Conservation (phyloP, 257 asterid genomes). For the Knoxia roxburghii region DNA sequence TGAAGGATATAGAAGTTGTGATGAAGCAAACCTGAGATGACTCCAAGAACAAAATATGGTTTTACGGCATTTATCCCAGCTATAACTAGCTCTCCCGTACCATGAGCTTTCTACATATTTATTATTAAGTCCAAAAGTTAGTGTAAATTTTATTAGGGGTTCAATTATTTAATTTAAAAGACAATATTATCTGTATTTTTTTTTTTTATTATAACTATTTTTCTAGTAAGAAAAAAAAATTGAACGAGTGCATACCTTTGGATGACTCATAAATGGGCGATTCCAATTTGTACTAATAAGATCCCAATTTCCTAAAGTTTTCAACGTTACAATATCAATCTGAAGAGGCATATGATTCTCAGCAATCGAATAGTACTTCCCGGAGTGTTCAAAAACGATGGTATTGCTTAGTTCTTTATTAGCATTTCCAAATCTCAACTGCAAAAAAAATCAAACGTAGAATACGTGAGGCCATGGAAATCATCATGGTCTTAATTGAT, state of each 20-base stretch:
- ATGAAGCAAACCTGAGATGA: constrained; percentile 38
- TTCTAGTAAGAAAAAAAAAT: too few species aligned
- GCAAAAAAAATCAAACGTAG: constrained; percentile 11
- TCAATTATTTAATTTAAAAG: too few species aligned
- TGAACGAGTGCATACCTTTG: constrained; percentile 58
- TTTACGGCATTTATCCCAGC: constrained; percentile 44
- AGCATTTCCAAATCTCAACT: constrained; percentile 51
- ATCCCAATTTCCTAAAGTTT: constrained; percentile 46
- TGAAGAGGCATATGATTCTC: constrained; percentile 58
- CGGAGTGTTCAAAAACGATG: constrained; percentile 46
- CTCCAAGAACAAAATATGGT: constrained; percentile 51
- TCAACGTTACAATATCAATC: constrained; percentile 35
- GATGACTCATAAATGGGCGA: constrained; percentile 58
- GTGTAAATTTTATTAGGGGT: too few species aligned
- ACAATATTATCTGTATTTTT: too few species aligned
- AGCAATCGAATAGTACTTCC: constrained; percentile 41
- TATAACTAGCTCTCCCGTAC: constrained; percentile 44
- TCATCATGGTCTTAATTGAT: too few species aligned
- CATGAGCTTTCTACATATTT: constrained; percentile 39
- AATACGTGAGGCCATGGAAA: too few species aligned
- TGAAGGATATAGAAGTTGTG: too few species aligned
- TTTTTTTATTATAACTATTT: too few species aligned
- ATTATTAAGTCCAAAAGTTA: neutral
- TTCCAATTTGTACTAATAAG: constrained; percentile 35
- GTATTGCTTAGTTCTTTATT: constrained; percentile 49